These are phyloP conservation scores for Volvox africanus DNA, from an alignment of 139 green algal genomes.

Conservation along the genomic window DNA sequence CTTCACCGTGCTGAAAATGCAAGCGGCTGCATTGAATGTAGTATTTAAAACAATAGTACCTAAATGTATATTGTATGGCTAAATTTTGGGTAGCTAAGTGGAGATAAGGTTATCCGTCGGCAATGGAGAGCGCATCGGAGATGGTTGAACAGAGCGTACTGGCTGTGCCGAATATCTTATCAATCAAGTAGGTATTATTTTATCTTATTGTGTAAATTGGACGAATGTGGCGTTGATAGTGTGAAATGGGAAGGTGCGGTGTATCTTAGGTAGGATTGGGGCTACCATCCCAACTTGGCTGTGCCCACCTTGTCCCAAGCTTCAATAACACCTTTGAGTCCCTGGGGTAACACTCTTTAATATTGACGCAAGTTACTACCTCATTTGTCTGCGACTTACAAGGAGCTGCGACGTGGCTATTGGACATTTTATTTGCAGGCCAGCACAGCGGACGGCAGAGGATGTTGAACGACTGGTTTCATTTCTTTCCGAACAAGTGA, in stretches of 20 bases:
- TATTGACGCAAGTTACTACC: neutral
- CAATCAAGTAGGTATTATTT: too few relatives aligned
- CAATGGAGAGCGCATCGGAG: too few relatives aligned
- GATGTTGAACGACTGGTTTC: slow-evolving; percentile 10
- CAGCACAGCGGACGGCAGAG: neutral
- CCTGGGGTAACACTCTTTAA: neutral
- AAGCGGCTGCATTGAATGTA: too few relatives aligned
- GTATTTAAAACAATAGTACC: too few relatives aligned
- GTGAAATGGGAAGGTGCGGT: neutral
- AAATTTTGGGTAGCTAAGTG: too few relatives aligned
- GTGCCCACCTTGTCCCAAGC: neutral
- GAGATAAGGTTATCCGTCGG: too few relatives aligned
- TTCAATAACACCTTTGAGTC: neutral
- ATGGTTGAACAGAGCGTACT: too few relatives aligned
- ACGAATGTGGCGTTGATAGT: too few relatives aligned
- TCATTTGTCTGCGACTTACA: neutral
- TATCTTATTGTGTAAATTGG: too few relatives aligned
- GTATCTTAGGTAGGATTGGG: neutral
- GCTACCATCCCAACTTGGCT: neutral
- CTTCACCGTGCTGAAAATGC: too few relatives aligned
- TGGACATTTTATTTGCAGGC: slow-evolving; percentile 1
- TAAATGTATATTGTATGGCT: too few relatives aligned
- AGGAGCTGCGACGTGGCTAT: neutral
- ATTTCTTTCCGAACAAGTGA: neutral
- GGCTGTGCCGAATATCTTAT: too few relatives aligned